A percentile compares a stretch with the other conserved stretches of the same genome.
Conservation (phyloP, 805 yeast species). For the Komagataella kurtzmanii region DNA sequence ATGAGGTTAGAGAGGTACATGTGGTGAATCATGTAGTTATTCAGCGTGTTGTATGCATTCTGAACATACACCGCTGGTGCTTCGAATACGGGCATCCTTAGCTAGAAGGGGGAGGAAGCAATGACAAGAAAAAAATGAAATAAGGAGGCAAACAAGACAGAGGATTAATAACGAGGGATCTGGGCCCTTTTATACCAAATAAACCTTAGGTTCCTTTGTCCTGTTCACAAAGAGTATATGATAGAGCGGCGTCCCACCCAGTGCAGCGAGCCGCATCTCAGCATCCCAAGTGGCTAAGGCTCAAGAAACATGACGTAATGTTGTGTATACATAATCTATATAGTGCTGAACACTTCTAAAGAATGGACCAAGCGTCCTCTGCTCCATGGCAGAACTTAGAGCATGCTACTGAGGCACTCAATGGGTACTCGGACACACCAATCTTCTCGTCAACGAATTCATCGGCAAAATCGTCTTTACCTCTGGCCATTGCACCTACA, state of each 20-base stretch:
- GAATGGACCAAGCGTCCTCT: conserved; percentile 94
- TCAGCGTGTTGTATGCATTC: conserved; percentile 22
- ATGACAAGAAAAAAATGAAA: neutral
- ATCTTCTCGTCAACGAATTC: conserved; percentile 94
- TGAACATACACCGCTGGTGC: conserved; percentile 33
- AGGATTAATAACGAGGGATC: neutral
- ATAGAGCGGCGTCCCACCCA: neutral
- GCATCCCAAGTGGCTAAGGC: neutral
- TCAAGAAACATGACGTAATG: neutral
- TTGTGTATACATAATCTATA: neutral
- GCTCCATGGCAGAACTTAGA: conserved; percentile 97
- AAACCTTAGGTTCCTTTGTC: neutral
- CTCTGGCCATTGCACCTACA: conserved; percentile 99
- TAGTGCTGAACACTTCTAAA: conserved; percentile 10
- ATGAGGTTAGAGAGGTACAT: conserved; percentile 23
- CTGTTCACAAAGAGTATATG: neutral
- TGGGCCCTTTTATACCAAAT: neutral
- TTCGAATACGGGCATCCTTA: conserved; percentile 27
- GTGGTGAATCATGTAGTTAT: conserved; percentile 29
- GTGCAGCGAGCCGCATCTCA: neutral
- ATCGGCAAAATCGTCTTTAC: conserved; percentile 94
- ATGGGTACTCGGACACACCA: conserved; percentile 89
- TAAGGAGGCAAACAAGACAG: conserved; percentile 3
- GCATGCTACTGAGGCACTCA: conserved; percentile 96
- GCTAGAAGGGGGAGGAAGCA: neutral